Evolutionary conservation across 768 basidiomycete species (phyloP).

Genomic region (Mycena chlorophos): DNA sequence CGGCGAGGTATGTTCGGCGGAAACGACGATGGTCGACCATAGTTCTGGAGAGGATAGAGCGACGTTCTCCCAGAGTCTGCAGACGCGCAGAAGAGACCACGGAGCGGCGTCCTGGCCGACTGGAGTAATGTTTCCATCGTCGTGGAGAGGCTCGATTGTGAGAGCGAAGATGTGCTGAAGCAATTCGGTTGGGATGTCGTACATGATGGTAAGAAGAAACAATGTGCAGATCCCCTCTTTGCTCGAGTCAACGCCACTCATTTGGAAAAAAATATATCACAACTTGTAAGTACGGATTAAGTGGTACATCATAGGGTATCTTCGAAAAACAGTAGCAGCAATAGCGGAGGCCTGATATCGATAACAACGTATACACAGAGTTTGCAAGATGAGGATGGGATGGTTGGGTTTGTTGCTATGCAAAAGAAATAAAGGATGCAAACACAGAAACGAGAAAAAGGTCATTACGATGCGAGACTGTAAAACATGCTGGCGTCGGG

Average conservation of each 20-base stretch:
- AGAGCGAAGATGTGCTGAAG: background rate
- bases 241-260: too few relatives aligned
- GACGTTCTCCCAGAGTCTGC: background rate
- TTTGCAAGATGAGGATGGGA: background rate
- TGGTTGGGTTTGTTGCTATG: background rate
- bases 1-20: background rate
- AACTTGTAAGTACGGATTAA: too few relatives aligned
- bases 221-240: too few relatives aligned
- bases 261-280: too few relatives aligned
- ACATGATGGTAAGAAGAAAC: too few relatives aligned
- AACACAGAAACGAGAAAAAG: background rate
- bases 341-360: too few relatives aligned
- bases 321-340: too few relatives aligned
- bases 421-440: background rate
- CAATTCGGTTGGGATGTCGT: background rate
- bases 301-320: too few relatives aligned
- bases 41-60: background rate
- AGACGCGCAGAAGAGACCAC: background rate
- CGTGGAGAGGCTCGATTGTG: background rate
- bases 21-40: background rate
- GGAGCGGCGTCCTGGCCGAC: too few relatives aligned
- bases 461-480: slow-evolving; percentile 54
- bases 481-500: slow-evolving; percentile 81
- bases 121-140: background rate
- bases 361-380: background rate